phyloP scores from a whole-genome alignment of 176 grass and related monocot genomes.

The Coix lacrymajobi region DNA sequence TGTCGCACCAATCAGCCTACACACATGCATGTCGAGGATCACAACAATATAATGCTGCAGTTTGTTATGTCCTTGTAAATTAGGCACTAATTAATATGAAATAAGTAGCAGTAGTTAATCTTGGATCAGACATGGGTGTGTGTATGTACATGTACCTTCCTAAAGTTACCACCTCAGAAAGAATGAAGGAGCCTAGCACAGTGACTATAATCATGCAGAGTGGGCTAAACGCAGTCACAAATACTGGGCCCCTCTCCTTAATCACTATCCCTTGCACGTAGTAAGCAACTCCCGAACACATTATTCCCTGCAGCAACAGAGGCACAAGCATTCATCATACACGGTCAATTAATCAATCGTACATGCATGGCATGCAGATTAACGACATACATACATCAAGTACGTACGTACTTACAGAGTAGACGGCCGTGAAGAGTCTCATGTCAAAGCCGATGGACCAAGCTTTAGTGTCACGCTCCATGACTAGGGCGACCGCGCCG shows the following conservation, averaged over 20 bases:
- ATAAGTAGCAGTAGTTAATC: background rate
- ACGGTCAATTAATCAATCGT: too few species aligned
- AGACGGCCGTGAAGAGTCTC: conserved; percentile 69
- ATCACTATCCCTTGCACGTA: conserved; percentile 71
- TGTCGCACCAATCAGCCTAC: conserved; percentile 56
- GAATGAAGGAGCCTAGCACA: conserved; percentile 53
- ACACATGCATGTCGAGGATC: background rate
- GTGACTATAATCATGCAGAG: conserved; percentile 69
- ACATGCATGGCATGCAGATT: background rate
- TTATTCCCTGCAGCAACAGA: conserved; percentile 40
- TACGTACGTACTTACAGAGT: conserved; percentile 54
- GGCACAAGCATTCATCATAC: background rate
- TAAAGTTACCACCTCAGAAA: conserved; percentile 54
- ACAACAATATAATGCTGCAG: background rate
- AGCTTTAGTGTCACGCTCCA: conserved; percentile 58
- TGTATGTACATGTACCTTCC: conserved; percentile 44
- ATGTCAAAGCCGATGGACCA: conserved; percentile 80
- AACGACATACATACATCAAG: too few species aligned
- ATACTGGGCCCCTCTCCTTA: conserved; percentile 62
- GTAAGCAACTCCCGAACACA: conserved; percentile 60
- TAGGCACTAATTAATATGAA: background rate
- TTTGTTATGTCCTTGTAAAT: background rate
- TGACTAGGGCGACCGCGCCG: conserved; percentile 47
- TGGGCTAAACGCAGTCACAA: conserved; percentile 70
- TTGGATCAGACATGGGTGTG: background rate